phyloP scores from a whole-genome alignment of 139 green algal genomes.

The Protoeuglena noctilucae region DNA sequence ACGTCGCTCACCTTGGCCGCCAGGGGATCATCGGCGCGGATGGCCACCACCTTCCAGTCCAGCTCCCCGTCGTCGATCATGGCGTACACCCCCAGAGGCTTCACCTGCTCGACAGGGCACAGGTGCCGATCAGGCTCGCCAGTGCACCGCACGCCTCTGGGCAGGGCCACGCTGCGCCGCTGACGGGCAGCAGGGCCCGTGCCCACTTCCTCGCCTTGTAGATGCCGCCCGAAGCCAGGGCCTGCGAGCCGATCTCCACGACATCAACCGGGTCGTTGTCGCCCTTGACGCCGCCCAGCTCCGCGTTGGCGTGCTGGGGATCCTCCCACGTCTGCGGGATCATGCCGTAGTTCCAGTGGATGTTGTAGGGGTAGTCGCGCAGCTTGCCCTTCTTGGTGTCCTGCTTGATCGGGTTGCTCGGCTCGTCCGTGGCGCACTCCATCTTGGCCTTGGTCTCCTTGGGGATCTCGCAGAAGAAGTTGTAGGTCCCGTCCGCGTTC shows the following conservation, averaged over 20 bases:
- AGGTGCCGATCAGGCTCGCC: no score
- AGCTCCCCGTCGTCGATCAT: constrained; percentile 99
- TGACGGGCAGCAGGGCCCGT: background rate
- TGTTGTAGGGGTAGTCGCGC: constrained; percentile 99
- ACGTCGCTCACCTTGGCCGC: constrained; percentile 76
- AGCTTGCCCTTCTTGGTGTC: constrained; percentile 99
- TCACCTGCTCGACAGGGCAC: constrained; percentile 17
- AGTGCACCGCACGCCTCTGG: background rate
- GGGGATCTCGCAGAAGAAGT: constrained; percentile 98
- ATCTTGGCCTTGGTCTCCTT: constrained; percentile 98
- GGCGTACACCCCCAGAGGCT: constrained; percentile 58
- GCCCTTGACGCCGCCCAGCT: constrained; percentile 36
- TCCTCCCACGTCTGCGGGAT: constrained; percentile 96
- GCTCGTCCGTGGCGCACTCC: constrained; percentile 92
- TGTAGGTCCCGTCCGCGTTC: constrained; percentile 61
- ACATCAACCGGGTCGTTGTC: constrained; percentile 99
- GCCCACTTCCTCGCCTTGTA: constrained; percentile 35
- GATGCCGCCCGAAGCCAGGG: constrained; percentile 54
- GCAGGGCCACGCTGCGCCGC: background rate
- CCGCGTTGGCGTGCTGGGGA: constrained; percentile 48
- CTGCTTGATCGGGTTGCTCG: constrained; percentile 93
- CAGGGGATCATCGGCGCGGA: constrained; percentile 79
- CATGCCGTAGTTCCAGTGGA: constrained; percentile 99
- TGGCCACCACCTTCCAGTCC: constrained; percentile 97
- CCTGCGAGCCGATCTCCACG: constrained; percentile 76